Base-by-base conservation (phyloP, 805 yeast species). In the Blastobotrys attinorum region DNA sequence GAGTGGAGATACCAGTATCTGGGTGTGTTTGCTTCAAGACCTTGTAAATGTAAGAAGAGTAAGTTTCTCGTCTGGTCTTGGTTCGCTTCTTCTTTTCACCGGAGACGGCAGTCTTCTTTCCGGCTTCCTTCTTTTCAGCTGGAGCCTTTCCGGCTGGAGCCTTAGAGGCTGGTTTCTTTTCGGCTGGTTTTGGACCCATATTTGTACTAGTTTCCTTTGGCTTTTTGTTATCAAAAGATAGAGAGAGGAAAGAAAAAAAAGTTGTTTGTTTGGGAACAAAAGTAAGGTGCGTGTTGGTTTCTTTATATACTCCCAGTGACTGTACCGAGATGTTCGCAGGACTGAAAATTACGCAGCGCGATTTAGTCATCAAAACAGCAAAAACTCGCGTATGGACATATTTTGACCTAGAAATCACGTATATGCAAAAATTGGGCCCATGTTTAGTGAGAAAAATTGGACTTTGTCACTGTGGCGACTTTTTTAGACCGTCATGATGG, bases 1-100 rank as follows among this genome's bases (percentile, higher is more conserved):
- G 85, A 75, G 88, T 95, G 61, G 97, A 89, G 69, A 90, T 90
- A 86, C 97, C 97, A 53, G 97, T 90, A 71, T 90, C 97, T 71
- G 97, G 97, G 74, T 90, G 97, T 52, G 97, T 89, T 79, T 90
- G 97, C 75, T 89, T 89, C 69, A 90, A 83, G 57, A 89, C 97
- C 75, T 90, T 90, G 92, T 89, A 90, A 69, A 90, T 90, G 75
- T 90, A 90, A 52, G 97, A 88, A 55, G 96, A 87, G 78, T 88
- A 90, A 55, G 97, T 87, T 76, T 90, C 97, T 83, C 87, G 88
- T 81, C 97, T 87, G 61, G 89, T 72, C 83, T 88, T 89, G 58
- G 86, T 66, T 77, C 95, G 87, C 83, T 84, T 89, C 80, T 87
- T 88, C 67, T 81, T 70, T 62, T 79, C 89, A 47, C 79, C 76